Conservation (phyloP, 495 filamentous ascomycete genomes). For the Penicillium chermesinum region DNA sequence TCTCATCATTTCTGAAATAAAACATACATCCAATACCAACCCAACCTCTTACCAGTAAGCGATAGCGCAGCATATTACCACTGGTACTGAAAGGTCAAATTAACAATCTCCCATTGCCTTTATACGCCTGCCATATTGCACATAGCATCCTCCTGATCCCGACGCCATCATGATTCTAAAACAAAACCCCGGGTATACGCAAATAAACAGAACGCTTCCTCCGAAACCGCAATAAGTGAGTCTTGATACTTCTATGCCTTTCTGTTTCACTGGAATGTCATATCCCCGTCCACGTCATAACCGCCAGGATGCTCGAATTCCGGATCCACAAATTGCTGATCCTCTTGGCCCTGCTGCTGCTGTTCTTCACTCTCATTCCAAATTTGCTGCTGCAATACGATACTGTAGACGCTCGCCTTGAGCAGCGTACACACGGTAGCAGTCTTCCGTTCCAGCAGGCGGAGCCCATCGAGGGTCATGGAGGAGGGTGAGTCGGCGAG, state of each 20-base stretch:
- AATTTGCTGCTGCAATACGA: slow-evolving; percentile 96
- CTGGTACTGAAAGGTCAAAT: too few relatives aligned
- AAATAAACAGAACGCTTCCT: not conserved
- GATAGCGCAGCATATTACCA: not conserved
- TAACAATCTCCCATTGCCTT: too few relatives aligned
- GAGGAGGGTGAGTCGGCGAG: slow-evolving; percentile 30
- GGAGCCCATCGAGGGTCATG: slow-evolving; percentile 61
- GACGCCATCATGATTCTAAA: not conserved
- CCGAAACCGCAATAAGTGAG: not conserved
- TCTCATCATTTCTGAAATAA: slow-evolving; percentile 13
- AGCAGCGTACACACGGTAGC: slow-evolving; percentile 88
- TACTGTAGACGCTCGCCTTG: slow-evolving; percentile 97
- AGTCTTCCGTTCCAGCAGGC: slow-evolving; percentile 88
- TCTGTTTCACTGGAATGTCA: slow-evolving; percentile 29
- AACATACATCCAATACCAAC: slow-evolving; percentile 7
- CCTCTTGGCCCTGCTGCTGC: slow-evolving; percentile 30
- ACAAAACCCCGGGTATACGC: slow-evolving; percentile 13
- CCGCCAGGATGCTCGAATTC: slow-evolving; percentile 27
- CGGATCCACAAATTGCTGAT: slow-evolving; percentile 20
- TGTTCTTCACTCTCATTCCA: slow-evolving; percentile 53
- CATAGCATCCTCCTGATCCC: too few relatives aligned
- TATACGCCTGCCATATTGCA: too few relatives aligned
- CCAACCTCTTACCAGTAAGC: not conserved
- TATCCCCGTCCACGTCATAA: slow-evolving; percentile 28
- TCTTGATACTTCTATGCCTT: slow-evolving; percentile 2